Base-by-base conservation (phyloP, 441 rosid species). In the Macaranga tanarius region DNA sequence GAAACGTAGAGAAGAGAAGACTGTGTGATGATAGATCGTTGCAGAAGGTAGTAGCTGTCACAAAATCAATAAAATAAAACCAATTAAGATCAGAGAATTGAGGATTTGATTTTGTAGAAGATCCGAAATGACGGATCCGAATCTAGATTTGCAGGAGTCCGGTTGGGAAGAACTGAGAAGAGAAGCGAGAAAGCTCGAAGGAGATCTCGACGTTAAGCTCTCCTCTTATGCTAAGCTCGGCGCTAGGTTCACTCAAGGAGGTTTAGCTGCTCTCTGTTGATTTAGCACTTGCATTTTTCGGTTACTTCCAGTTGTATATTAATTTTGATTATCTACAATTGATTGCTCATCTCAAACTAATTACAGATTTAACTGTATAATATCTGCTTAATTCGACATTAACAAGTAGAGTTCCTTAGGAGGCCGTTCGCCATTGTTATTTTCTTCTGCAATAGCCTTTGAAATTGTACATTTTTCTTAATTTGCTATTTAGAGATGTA, bases 191-290 rank as follows among this genome's bases (percentile, higher is more conserved):
- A 95, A 90, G 84, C 80, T 91, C 75, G 99, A 89, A 84, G 95
- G 97, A 71, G 98, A 95, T 91, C 95, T 91, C 76, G 96, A 91
- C 59, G 93, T 95, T 65, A 92, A 93, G 84, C 92, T 95, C 73
- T 90, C 97, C 65, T 93, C 99, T 34, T 95, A 93, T 69, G 99
- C 98, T 52, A 95, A 95, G 81, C 92, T 95, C 51, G 96, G 98
- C 28, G 84, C 95, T 31, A 85, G 97, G 72, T 93, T 91, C 80
- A 85, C 88, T 15, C 98, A 92, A 79, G 95, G 90, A 80, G 98
- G 99, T 95, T 67, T 15, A 76, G 28, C 55, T 51, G 69, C 50
- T 74, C 51, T 47, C 34, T 16, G 69, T 56, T 11, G 38, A 3
- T 57, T 42, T 69, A 42, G 47, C 71, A 23, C 64, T 70, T 75